Evolutionary conservation across 2,329 filamentous ascomycete species (phyloP), one percentile per base, ranked within the genome.

Genomic region (Thelonectria blattea): DNA sequence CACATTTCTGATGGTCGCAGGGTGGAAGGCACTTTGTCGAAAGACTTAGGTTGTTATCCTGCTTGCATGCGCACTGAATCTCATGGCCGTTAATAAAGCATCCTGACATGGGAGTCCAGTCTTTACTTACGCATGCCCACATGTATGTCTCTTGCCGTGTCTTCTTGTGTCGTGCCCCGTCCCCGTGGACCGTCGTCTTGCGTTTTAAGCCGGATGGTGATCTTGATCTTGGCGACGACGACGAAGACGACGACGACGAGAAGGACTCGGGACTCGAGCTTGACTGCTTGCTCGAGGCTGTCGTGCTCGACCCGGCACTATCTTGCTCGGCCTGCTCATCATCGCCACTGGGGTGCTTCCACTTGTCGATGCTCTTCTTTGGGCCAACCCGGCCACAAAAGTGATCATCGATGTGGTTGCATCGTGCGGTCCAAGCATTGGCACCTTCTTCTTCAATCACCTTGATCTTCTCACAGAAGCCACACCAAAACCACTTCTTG

Each of bases 401-500:
- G 70, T 92, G 90, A 15, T 84, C 74, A 60, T 93, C 91, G 64
- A 96, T 93, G 70, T 97, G 92, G 66, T 93, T 78, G 67, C 80
- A 84, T 11, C 83, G 76, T 65, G 78, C 77, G 8, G 84, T 84
- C 83, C 85, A 85, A 0, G 86, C 85, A 22, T 83, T 83, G 48
- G 62, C 68, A 8, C 59, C 60, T 37, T 63, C 46, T 7, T 63
- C 66, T 14, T 77, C 71, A 30, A 88, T 79, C n/a, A 78, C 73
- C 14, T 92, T 77, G 18, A 87, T 80, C 17, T 76, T 69, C 15
- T 77, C 70, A 73, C 92, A 97, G 73, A 97, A 96, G 0, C 93
- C 93, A 70, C 93, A 97, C 93, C 93, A 97, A 75, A 92, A 97
- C 6, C 83, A 80, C 2, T 78, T 76, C 65, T 89, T 86, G 30